Evolutionary conservation across 2,329 filamentous ascomycete species (phyloP).

Genomic region (Fusarium drepaniforme): DNA sequence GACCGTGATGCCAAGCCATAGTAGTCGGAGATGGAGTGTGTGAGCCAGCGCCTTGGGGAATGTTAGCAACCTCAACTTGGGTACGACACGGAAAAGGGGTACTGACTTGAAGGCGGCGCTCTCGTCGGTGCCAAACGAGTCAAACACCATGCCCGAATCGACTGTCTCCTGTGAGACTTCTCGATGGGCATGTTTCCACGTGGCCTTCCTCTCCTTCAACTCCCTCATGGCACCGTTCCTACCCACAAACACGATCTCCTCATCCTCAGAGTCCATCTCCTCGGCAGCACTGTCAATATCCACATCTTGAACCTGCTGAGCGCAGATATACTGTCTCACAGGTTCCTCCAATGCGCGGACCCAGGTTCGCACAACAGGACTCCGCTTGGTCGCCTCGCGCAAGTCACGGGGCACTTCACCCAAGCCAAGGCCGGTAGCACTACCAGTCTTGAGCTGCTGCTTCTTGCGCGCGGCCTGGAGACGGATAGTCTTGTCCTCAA

Average conservation of each 20-base stretch:
- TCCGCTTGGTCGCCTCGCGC: slow-evolving; percentile 82
- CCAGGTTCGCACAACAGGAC: slow-evolving; percentile 81
- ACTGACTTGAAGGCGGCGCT: slow-evolving; percentile 85
- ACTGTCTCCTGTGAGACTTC: slow-evolving; percentile 69
- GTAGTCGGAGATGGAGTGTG: slow-evolving; percentile 91
- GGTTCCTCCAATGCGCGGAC: slow-evolving; percentile 88
- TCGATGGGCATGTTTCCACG: slow-evolving; percentile 64
- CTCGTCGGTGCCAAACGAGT: slow-evolving; percentile 80
- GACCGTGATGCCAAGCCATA: slow-evolving; percentile 91
- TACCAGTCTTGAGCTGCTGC: slow-evolving; percentile 57
- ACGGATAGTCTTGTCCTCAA: slow-evolving; percentile 59
- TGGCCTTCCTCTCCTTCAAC: slow-evolving; percentile 49
- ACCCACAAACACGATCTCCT: slow-evolving; percentile 93
- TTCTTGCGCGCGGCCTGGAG: slow-evolving; percentile 59
- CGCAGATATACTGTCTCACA: slow-evolving; percentile 80
- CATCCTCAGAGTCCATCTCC: slow-evolving; percentile 69
- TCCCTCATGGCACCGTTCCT: slow-evolving; percentile 70
- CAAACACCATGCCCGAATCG: slow-evolving; percentile 80
- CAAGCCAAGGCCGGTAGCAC: slow-evolving; percentile 57
- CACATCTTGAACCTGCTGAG: slow-evolving; percentile 48
- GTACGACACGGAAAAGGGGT: neutral
- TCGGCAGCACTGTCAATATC: slow-evolving; percentile 49
- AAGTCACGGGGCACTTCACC: slow-evolving; percentile 83
- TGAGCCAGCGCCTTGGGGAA: slow-evolving; percentile 82
- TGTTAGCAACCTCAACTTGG: slow-evolving; percentile 10